phyloP scores from a whole-genome alignment of 2,329 filamentous ascomycete genomes.

The Ciborinia camelliae region DNA sequence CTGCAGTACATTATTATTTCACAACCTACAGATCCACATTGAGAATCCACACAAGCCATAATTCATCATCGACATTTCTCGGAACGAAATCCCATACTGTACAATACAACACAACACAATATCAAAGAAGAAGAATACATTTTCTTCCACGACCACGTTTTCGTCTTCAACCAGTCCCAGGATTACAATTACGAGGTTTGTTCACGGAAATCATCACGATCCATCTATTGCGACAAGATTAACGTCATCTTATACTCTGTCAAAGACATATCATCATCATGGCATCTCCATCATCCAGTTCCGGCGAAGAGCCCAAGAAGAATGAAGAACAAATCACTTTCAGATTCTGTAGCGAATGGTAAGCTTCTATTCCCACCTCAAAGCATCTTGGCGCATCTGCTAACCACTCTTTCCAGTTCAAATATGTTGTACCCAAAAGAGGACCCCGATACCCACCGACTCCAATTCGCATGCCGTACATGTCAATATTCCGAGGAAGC shows the following conservation, averaged over 20 bases:
- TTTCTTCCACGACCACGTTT: background rate
- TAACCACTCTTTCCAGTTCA: constrained; percentile 53
- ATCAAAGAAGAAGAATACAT: background rate
- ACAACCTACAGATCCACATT: constrained; percentile 5
- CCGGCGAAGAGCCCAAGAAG: constrained; percentile 44
- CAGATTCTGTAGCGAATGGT: constrained; percentile 97
- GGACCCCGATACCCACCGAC: constrained; percentile 75
- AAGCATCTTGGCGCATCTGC: constrained; percentile 22
- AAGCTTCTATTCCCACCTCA: constrained; percentile 31
- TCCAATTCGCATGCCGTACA: constrained; percentile 94
- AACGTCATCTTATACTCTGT: background rate
- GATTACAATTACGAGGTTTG: background rate
- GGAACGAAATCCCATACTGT: background rate
- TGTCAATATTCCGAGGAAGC: constrained; percentile 90
- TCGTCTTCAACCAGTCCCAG: background rate
- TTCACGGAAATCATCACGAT: background rate
- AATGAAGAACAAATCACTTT: constrained; percentile 83
- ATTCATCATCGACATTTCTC: constrained; percentile 12
- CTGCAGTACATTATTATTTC: too few species aligned
- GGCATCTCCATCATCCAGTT: constrained; percentile 55
- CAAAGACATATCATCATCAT: constrained; percentile 39
- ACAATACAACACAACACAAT: background rate
- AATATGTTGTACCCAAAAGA: constrained; percentile 98
- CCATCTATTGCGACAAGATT: background rate
- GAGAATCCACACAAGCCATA: constrained; percentile 8